Conservation (phyloP, 1,139 yeast genomes). For the Magnusiomyces fungicola region DNA sequence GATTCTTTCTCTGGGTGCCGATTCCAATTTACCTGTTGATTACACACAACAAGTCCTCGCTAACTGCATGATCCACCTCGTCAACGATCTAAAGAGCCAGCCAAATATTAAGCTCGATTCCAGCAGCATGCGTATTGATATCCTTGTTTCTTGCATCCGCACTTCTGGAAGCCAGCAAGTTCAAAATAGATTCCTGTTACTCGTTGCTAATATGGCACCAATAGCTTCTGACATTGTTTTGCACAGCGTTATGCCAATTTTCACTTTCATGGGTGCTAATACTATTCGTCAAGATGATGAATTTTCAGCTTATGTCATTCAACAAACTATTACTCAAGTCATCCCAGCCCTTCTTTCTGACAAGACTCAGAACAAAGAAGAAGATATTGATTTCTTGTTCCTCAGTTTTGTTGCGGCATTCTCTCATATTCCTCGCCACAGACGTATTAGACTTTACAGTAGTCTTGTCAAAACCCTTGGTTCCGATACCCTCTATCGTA, state of each 20-base stretch:
- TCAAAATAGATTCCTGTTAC: constrained; percentile 77
- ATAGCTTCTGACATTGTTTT: constrained; percentile 85
- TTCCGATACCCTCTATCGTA: constrained; percentile 52
- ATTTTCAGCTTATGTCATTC: constrained; percentile 85
- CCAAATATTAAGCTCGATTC: constrained; percentile 43
- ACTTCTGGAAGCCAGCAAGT: constrained; percentile 89
- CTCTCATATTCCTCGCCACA: constrained; percentile 92
- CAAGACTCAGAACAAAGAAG: constrained; percentile 44
- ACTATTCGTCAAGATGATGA: constrained; percentile 96
- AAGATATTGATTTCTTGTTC: constrained; percentile 74
- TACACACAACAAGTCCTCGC: constrained; percentile 91
- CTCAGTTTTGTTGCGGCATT: constrained; percentile 90
- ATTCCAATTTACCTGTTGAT: constrained; percentile 83
- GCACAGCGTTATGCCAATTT: constrained; percentile 97
- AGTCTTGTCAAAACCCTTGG: constrained; percentile 75
- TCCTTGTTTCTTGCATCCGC: constrained; percentile 83
- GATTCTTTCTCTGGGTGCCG: constrained; percentile 79
- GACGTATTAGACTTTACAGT: constrained; percentile 78
- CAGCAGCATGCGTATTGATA: constrained; percentile 76
- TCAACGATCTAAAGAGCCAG: constrained; percentile 36
- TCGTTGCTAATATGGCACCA: constrained; percentile 80
- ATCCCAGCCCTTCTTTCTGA: constrained; percentile 80
- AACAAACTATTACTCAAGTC: constrained; percentile 82
- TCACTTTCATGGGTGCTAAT: constrained; percentile 98
- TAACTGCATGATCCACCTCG: constrained; percentile 69